Base-by-base conservation (phyloP, 192 early-diverging fungal species). In the Lobosporangium transversale region DNA sequence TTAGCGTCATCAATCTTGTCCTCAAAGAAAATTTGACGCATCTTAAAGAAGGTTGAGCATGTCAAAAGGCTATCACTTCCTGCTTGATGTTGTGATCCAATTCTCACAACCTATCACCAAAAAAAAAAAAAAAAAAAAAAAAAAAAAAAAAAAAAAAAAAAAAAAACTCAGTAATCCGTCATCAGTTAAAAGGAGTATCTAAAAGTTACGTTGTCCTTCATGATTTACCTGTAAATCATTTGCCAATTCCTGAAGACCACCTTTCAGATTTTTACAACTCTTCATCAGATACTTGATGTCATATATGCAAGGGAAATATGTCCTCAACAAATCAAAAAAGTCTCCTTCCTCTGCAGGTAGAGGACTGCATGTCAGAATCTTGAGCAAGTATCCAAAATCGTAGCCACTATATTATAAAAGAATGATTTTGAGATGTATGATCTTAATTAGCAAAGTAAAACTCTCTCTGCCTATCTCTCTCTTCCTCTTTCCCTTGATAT, bases 281-380 rank as follows among this genome's bases (percentile, higher is more conserved):
- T 94, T 95, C 94, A 98, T 98, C 81, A 98, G 79, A 69, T 95
- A 98, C 74, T 99, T 99, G 81, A 99, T 98, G 59, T 99, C 98
- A 73, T 97, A 98, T 62, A 99, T 95, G 73, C 94, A 93, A n/a
- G 98, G 98, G 74, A 99, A 99, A 79, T 94, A 99, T 35, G 89
- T 91, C 62, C 88, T 83, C 70, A 99, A 81, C 23, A 93, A 80
- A 36, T 94, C 92, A 82, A 98, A 99, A 79, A 99, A 99, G 31
- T 92, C 92, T n/a, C 84, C 63, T 79, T 99, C 98, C 74, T 99
- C 94, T 53, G 91, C 89, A 3, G 98, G 98, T 59, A 99, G 73
- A 33, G 91, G 83, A 18, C 88, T 81, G 79, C 97, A 97, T 7
- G 97, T 98, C 29, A 97, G 84, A 31, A 99, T 84, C 79, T 99